Percentiles rank a stretch among this genome's conserved stretches.
Evolutionary conservation across 768 basidiomycete genomes (phyloP).

Genomic region (Phanerodontia chrysosporium): DNA sequence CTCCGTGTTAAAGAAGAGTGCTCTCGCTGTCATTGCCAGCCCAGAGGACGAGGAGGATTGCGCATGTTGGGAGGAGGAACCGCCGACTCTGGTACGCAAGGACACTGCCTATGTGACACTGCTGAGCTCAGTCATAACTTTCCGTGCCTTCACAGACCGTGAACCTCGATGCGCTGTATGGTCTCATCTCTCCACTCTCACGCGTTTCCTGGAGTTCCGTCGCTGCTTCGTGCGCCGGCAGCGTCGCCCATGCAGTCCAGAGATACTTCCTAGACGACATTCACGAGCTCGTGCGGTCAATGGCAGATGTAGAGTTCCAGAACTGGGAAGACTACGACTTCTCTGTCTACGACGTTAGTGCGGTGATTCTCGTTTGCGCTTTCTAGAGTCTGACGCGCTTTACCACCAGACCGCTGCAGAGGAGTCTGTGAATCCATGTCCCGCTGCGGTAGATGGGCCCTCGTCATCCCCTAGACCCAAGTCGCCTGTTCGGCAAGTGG

Average conservation of each 20-base stretch:
- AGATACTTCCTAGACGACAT: conserved; percentile 35
- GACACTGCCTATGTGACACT: neutral
- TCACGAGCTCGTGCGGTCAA: conserved; percentile 37
- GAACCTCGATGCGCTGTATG: conserved; percentile 20
- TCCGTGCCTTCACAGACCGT: conserved; percentile 15
- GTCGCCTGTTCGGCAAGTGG: neutral
- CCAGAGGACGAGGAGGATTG: conserved; percentile 3
- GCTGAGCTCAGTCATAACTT: neutral
- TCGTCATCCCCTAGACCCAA: neutral
- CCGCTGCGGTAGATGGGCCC: neutral
- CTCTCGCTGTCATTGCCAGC: neutral
- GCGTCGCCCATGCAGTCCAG: conserved; percentile 26
- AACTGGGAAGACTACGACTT: conserved; percentile 8
- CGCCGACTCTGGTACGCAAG: conserved; percentile 8
- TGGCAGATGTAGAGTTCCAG: conserved; percentile 35
- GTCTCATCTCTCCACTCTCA: conserved; percentile 17
- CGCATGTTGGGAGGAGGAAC: conserved; percentile 5
- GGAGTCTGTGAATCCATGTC: neutral
- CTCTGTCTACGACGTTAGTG: conserved; percentile 11
- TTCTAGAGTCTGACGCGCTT: neutral
- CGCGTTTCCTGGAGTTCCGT: conserved; percentile 21
- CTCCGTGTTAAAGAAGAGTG: conserved; percentile 10
- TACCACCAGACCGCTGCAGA: conserved; percentile 6
- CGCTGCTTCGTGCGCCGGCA: conserved; percentile 18
- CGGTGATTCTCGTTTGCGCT: neutral